Evolutionary conservation across 768 basidiomycete genomes (phyloP).

Genomic region (Rhizopogon rudus): DNA sequence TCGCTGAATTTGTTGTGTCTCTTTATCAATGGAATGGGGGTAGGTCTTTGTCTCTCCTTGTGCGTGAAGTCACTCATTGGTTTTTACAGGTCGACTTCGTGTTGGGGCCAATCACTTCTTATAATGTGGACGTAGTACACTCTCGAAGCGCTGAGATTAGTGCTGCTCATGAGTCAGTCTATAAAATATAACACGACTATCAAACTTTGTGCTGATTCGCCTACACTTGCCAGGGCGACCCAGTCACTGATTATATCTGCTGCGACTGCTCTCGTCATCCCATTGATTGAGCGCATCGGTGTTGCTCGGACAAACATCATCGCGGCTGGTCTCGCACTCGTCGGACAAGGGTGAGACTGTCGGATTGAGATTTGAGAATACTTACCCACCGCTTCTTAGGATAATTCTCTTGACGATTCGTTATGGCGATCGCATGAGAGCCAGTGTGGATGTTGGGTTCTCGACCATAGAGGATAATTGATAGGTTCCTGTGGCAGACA

Average conservation of each 20-base stretch:
- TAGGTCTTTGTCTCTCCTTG: neutral
- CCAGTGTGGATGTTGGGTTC: constrained; percentile 20
- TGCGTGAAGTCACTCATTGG: neutral
- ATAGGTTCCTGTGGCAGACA: neutral
- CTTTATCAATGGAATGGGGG: constrained; percentile 13
- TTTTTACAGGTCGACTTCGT: constrained; percentile 43
- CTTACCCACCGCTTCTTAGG: constrained; percentile 18
- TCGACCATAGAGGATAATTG: constrained; percentile 37
- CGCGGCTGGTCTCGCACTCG: constrained; percentile 38
- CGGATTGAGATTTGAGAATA: neutral
- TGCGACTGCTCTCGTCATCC: constrained; percentile 40
- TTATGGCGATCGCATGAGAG: too few relatives aligned
- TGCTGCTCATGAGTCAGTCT: constrained; percentile 45
- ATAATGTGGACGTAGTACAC: constrained; percentile 52
- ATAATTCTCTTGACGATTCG: too few relatives aligned
- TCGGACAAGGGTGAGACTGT: constrained; percentile 42
- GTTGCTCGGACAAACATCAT: constrained; percentile 40
- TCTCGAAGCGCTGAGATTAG: constrained; percentile 54
- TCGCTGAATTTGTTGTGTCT: constrained; percentile 43
- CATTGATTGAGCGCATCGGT: constrained; percentile 31
- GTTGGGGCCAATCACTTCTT: constrained; percentile 46
- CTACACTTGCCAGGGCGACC: constrained; percentile 35
- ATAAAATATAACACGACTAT: neutral
- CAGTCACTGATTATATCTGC: constrained; percentile 40
- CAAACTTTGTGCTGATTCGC: too few relatives aligned